phyloP scores from a whole-genome alignment of 352 stramenopile species.

The Pythium utonaiense region DNA sequence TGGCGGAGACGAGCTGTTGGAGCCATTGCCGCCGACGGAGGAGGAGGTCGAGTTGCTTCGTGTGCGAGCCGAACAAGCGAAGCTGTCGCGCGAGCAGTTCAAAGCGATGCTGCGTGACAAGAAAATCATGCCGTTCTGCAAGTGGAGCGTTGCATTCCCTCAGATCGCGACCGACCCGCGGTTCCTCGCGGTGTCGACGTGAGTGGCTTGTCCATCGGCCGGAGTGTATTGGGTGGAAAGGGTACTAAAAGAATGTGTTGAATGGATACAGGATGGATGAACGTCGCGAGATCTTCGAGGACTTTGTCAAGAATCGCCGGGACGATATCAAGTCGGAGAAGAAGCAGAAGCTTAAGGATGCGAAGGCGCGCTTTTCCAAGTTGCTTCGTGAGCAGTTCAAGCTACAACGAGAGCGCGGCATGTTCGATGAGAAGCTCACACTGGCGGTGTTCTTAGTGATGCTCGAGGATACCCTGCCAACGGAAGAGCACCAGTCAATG shows the following conservation, averaged over 20 bases:
- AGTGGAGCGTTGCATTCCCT: constrained; percentile 77
- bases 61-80: constrained; percentile 34
- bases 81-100: constrained; percentile 53
- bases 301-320: constrained; percentile 72
- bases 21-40: constrained; percentile 16
- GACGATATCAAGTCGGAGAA: constrained; percentile 74
- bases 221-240: too few species aligned
- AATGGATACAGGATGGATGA: constrained; percentile 60
- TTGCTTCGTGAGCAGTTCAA: constrained; percentile 46
- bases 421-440: constrained; percentile 45
- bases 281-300: constrained; percentile 71
- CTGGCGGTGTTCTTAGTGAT: constrained; percentile 53
- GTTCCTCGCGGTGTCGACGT: constrained; percentile 65
- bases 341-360: constrained; percentile 66
- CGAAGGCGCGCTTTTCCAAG: constrained; percentile 47
- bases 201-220: constrained; percentile 1
- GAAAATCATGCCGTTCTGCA: constrained; percentile 81
- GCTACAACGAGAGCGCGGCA: constrained; percentile 24
- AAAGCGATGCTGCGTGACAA: constrained; percentile 73
- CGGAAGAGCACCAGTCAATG: constrained; percentile 3
- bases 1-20: constrained; percentile 16
- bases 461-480: constrained; percentile 27
- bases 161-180: constrained; percentile 68
- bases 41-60: constrained; percentile 35
- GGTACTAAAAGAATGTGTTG: background rate